Conservation (phyloP, 495 filamentous ascomycete species). For the Cercophora newfieldiana region DNA sequence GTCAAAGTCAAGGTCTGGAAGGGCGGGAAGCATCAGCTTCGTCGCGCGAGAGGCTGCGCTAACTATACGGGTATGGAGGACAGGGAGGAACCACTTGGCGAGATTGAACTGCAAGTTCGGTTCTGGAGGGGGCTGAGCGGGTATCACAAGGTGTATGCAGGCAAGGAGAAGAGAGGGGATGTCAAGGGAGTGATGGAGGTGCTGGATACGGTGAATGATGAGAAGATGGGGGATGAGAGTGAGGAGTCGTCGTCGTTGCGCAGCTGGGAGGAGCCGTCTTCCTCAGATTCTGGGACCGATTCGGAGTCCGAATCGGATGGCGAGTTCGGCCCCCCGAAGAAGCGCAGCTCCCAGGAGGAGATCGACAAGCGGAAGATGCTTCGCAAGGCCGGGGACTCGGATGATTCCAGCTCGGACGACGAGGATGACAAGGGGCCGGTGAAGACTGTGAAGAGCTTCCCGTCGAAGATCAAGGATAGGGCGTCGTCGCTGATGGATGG, state of each 20-base stretch:
- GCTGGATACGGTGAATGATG: constrained; percentile 59
- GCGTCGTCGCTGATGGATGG: constrained; percentile 20
- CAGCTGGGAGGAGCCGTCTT: constrained; percentile 18
- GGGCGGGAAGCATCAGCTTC: constrained; percentile 48
- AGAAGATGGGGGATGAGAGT: constrained; percentile 44
- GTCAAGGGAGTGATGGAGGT: constrained; percentile 62
- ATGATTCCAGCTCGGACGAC: neutral
- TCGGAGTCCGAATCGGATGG: constrained; percentile 21
- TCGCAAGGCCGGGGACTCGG: constrained; percentile 19
- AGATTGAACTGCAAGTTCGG: constrained; percentile 53
- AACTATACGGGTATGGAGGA: constrained; percentile 42
- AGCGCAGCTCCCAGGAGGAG: constrained; percentile 19
- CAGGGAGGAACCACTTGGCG: constrained; percentile 52
- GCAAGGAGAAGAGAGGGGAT: constrained; percentile 46
- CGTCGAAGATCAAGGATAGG: constrained; percentile 21
- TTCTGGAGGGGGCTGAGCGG: constrained; percentile 61
- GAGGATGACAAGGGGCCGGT: constrained; percentile 15
- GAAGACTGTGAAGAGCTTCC: constrained; percentile 27
- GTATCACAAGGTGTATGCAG: constrained; percentile 54
- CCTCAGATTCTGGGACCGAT: neutral
- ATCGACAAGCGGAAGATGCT: constrained; percentile 28
- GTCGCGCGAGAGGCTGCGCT: constrained; percentile 40
- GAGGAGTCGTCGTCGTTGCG: neutral
- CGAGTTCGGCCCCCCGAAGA: constrained; percentile 4
- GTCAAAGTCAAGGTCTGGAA: constrained; percentile 59